A percentile compares a stretch with the other conserved stretches of the same genome.
Evolutionary conservation across 805 yeast species (phyloP).

Genomic region (Geotrichum ghanense): DNA sequence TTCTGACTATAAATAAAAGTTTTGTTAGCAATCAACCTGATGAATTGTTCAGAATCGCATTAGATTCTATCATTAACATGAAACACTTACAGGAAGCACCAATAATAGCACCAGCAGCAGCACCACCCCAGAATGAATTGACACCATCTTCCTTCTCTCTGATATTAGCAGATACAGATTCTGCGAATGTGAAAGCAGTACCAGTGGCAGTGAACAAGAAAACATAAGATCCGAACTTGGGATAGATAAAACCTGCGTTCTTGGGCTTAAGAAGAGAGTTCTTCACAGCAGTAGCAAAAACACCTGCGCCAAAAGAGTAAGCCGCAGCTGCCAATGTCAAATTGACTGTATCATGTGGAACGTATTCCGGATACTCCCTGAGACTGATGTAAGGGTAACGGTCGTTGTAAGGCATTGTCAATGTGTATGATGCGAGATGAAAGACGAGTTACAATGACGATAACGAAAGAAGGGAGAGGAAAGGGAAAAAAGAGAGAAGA

Average conservation of each 20-base stretch:
- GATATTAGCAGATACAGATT: constrained; percentile 42
- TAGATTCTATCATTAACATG: not conserved
- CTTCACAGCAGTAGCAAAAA: constrained; percentile 35
- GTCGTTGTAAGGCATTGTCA: constrained; percentile 6
- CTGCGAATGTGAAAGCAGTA: constrained; percentile 33
- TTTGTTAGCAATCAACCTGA: constrained; percentile 1
- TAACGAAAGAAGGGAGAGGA: too few species aligned
- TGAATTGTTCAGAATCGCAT: not conserved
- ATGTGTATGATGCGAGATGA: constrained; percentile 7
- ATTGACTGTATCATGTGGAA: constrained; percentile 44
- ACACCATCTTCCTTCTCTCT: constrained; percentile 52
- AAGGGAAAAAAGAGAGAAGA: too few species aligned
- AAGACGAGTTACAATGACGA: too few species aligned
- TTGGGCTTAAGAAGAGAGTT: constrained; percentile 21
- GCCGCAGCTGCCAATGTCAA: constrained; percentile 37
- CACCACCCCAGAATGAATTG: constrained; percentile 42
- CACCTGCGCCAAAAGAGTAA: constrained; percentile 36
- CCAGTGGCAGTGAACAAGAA: constrained; percentile 32
- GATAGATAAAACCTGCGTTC: constrained; percentile 19
- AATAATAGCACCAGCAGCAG: constrained; percentile 33
- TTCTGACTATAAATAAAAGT: constrained; percentile 14
- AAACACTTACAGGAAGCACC: constrained; percentile 25
- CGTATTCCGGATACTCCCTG: constrained; percentile 34
- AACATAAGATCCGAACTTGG: constrained; percentile 17
- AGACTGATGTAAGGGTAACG: constrained; percentile 17